Evolutionary conservation across 2,329 filamentous ascomycete genomes (phyloP), one percentile per base, ranked within the genome.

Genomic region (Cladosporium sp.): DNA sequence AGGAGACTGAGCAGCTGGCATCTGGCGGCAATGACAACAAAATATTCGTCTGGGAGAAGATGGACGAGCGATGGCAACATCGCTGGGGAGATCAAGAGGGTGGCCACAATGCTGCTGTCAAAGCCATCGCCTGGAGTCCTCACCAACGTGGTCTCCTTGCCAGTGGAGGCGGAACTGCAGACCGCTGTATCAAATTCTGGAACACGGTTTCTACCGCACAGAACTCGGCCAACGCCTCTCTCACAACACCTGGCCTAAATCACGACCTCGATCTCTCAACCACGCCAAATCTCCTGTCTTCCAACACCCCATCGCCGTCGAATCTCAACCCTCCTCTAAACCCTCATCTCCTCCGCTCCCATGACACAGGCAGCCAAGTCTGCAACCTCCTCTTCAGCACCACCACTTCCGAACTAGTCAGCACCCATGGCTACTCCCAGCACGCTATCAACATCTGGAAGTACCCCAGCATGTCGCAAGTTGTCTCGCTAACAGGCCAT

Each of bases 381-480:
- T 99, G 94, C 77, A 99, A 99, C 70, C 80, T 99, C 42, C 90
- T 92, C 3, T 99, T 95, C 92, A 94, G 89, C 17, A 96, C 95
- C 70, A 96, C 97, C 73, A 96, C 91, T 7, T 96, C 97, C 71
- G 94, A 99, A 74, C 91, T 99, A 58, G 93, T 99, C 56, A 93
- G 89, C 51, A 99, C 94, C 1, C 94, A 99, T 70, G 94, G 94
- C 6, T 99, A 97, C 77, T 93, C 88, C 65, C 94, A 99, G 71
- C 97, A 99, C 72, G 94, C 97, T 73, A 97, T 99, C 66, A 93
- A 97, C 36, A 91, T 99, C 56, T 99, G 94, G 94, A 99, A 99
- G 70, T 99, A 99, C 70, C 94, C 94, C 1, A 92, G 88, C 64
- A 97, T 99, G 94, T 91, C 91, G 49, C 94, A 97, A 72, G 91